Conservation (phyloP, 768 basidiomycete species). For the Phallus indusiatus region DNA sequence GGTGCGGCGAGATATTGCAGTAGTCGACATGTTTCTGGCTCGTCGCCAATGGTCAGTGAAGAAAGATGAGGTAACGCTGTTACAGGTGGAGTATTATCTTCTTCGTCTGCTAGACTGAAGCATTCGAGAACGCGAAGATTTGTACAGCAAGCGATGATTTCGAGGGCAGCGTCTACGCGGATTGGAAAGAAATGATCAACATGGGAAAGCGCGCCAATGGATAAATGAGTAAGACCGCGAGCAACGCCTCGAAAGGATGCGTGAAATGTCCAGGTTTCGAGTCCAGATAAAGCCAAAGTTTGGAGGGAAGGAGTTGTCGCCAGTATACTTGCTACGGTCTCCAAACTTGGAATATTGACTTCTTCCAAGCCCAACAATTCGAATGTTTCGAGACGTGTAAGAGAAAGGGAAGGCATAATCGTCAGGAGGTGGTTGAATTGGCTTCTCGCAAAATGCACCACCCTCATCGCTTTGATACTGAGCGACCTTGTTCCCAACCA, state of each 20-base stretch:
- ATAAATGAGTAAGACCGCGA: neutral
- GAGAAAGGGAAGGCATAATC: neutral
- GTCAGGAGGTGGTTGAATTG: neutral
- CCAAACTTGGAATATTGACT: neutral
- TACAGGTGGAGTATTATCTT: neutral
- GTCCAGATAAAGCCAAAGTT: neutral
- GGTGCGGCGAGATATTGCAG: neutral
- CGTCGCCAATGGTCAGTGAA: conserved; percentile 4
- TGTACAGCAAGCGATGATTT: neutral
- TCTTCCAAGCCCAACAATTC: conserved; percentile 1
- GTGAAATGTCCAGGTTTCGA: neutral
- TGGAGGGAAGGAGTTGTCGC: neutral
- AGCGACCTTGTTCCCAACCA: neutral
- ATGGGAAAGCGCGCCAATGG: neutral
- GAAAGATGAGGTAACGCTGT: neutral
- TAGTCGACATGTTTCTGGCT: conserved; percentile 3
- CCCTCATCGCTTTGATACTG: neutral
- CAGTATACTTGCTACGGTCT: neutral
- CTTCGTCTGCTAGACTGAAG: neutral
- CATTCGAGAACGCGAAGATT: conserved; percentile 1
- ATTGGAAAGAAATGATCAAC: conserved; percentile 4
- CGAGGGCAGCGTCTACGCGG: conserved; percentile 1
- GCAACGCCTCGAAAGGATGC: neutral
- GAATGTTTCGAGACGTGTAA: neutral
- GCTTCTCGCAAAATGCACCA: neutral